phyloP scores from a whole-genome alignment of 768 basidiomycete genomes.

The Porpolomopsis calyptriformis region DNA sequence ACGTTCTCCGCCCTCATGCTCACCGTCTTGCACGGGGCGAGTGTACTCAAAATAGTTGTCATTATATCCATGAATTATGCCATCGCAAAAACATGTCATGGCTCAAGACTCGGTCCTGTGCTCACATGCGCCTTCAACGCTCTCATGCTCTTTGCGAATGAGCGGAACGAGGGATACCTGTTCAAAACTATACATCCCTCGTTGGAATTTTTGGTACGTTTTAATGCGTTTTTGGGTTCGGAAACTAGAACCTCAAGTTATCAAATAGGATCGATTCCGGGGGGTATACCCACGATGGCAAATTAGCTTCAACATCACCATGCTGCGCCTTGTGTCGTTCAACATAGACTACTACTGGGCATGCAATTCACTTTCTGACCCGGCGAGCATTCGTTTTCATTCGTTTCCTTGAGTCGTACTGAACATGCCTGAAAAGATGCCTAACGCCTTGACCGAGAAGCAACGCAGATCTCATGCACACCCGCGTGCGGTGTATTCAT shows the following conservation, averaged over 20 bases:
- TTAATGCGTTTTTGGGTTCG: no score
- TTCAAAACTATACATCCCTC: slow-evolving; percentile 46
- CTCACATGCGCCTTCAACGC: slow-evolving; percentile 74
- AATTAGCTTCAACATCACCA: slow-evolving; percentile 89
- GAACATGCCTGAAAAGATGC: slow-evolving; percentile 3
- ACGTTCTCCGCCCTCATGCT: slow-evolving; percentile 56
- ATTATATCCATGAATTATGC: slow-evolving; percentile 65
- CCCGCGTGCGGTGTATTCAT: slow-evolving; percentile 48
- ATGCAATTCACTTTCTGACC: slow-evolving; percentile 25
- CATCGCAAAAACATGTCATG: slow-evolving; percentile 39
- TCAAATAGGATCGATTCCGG: slow-evolving; percentile 44
- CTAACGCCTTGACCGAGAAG: slow-evolving; percentile 37
- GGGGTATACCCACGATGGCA: slow-evolving; percentile 91
- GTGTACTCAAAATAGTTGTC: slow-evolving; percentile 61
- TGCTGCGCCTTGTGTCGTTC: slow-evolving; percentile 88
- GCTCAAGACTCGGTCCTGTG: slow-evolving; percentile 36
- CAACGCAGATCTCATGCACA: slow-evolving; percentile 51
- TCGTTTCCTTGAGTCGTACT: slow-evolving; percentile 1
- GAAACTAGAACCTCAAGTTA: not conserved
- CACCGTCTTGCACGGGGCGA: slow-evolving; percentile 69
- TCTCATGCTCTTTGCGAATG: slow-evolving; percentile 64
- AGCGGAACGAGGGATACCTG: slow-evolving; percentile 61
- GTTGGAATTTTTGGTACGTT: slow-evolving; percentile 52
- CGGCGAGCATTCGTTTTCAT: slow-evolving; percentile 31
- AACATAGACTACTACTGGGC: slow-evolving; percentile 92